Conservation (phyloP, 208 protist species). For the Vickermania spadyakhi region DNA sequence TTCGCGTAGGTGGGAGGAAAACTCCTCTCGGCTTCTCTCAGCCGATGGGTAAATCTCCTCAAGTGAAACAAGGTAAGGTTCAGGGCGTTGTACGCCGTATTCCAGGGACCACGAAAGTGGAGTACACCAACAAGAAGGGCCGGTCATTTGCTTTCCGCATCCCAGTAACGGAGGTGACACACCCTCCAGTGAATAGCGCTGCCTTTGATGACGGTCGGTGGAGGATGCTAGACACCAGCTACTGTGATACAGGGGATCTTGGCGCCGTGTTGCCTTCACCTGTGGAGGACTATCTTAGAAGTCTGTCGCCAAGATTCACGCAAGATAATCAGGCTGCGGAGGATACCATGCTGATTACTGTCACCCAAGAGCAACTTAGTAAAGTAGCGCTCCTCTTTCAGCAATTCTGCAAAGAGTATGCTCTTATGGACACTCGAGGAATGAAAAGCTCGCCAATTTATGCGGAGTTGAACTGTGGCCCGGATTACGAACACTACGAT, state of each 20-base stretch:
- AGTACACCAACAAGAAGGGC: slow-evolving; percentile 82
- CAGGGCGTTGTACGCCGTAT: slow-evolving; percentile 37
- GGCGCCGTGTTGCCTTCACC: slow-evolving; percentile 74
- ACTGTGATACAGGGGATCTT: slow-evolving; percentile 66
- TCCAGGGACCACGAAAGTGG: slow-evolving; percentile 75
- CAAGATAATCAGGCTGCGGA: slow-evolving; percentile 5
- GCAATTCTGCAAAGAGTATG: slow-evolving; percentile 63
- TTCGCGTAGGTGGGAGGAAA: neutral
- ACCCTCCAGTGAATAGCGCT: slow-evolving; percentile 24
- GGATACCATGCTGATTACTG: slow-evolving; percentile 11
- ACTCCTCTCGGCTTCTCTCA: slow-evolving; percentile 22
- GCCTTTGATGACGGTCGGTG: slow-evolving; percentile 27
- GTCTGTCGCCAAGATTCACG: no score
- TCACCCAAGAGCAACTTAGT: slow-evolving; percentile 20
- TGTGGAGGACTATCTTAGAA: slow-evolving; percentile 43
- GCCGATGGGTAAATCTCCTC: slow-evolving; percentile 26
- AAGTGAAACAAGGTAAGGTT: slow-evolving; percentile 37
- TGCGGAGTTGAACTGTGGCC: slow-evolving; percentile 70
- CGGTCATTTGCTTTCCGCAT: slow-evolving; percentile 75
- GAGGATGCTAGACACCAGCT: slow-evolving; percentile 72
- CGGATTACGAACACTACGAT: slow-evolving; percentile 82
- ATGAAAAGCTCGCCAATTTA: slow-evolving; percentile 66
- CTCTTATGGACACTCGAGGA: slow-evolving; percentile 75
- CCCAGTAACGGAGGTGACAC: slow-evolving; percentile 63
- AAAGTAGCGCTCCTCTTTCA: slow-evolving; percentile 17